Evolutionary conservation across 352 stramenopile species (phyloP).

Genomic region (Pythium dissimile): DNA sequence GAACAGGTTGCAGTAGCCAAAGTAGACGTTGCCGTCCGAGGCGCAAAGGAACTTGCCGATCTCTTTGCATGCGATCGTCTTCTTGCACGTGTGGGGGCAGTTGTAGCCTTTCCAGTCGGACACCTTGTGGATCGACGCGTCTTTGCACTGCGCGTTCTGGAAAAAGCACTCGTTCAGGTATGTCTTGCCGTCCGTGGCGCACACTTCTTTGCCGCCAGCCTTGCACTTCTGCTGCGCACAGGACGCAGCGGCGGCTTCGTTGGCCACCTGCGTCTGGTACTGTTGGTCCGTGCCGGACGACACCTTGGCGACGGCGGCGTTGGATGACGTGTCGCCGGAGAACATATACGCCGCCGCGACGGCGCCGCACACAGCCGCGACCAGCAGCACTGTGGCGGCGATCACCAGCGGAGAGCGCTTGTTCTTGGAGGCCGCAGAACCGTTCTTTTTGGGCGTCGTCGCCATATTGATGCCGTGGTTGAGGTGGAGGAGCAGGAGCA

Average conservation of each 20-base stretch:
- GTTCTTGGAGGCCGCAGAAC: neutral
- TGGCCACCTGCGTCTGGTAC: neutral
- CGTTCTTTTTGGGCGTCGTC: slow-evolving; percentile 9
- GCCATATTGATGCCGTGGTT: too few species aligned
- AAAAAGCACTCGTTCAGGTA: slow-evolving; percentile 33
- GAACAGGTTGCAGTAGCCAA: slow-evolving; percentile 34
- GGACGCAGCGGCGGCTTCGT: neutral
- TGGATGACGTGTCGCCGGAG: neutral
- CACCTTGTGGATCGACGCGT: slow-evolving; percentile 15
- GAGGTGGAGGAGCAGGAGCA: too few species aligned
- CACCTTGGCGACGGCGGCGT: slow-evolving; percentile 1
- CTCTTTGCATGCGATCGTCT: slow-evolving; percentile 27
- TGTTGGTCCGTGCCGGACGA: neutral
- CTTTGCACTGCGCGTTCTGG: slow-evolving; percentile 26
- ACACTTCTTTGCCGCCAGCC: slow-evolving; percentile 18
- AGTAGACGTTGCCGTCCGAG: slow-evolving; percentile 32
- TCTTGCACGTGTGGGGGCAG: slow-evolving; percentile 29
- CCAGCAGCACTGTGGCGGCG: slow-evolving; percentile 1
- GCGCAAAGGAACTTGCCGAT: slow-evolving; percentile 30
- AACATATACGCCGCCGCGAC: slow-evolving; percentile 12
- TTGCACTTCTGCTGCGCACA: slow-evolving; percentile 17
- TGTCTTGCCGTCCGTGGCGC: slow-evolving; percentile 28
- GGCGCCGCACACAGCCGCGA: slow-evolving; percentile 14
- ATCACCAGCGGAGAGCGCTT: slow-evolving; percentile 3
- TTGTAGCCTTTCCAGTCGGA: slow-evolving; percentile 28